Evolutionary conservation across 495 filamentous ascomycete genomes (phyloP).

Genomic region (Aspergillus bridgeri): DNA sequence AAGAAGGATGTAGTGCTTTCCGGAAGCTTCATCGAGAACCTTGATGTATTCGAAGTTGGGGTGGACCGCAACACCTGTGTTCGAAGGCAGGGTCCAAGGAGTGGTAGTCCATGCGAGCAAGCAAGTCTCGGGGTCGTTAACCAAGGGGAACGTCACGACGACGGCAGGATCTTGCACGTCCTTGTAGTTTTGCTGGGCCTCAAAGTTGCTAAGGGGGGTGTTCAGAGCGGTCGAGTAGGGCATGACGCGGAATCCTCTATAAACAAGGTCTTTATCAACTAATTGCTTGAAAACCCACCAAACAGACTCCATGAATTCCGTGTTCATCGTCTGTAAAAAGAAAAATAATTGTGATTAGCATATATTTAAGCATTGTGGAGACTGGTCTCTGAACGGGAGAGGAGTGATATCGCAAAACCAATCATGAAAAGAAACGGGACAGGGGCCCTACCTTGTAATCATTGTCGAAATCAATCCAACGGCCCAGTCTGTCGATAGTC

Average conservation of each 20-base stretch:
- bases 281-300: conserved; percentile 98
- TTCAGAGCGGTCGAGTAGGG: conserved; percentile 90
- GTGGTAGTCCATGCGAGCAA: conserved; percentile 94
- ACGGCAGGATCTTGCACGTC: conserved; percentile 91
- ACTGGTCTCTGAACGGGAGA: background rate
- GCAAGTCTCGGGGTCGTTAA: conserved; percentile 68
- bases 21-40: conserved; percentile 75
- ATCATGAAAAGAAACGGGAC: background rate
- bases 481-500: conserved; percentile 84
- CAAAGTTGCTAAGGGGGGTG: conserved; percentile 90
- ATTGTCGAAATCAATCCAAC: conserved; percentile 99
- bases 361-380: background rate
- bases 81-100: conserved; percentile 90
- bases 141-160: conserved; percentile 81
- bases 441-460: conserved; percentile 74
- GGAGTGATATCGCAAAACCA: background rate
- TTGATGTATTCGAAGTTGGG: conserved; percentile 94
- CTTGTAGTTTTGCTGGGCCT: conserved; percentile 92
- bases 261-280: conserved; percentile 83
- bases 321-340: conserved; percentile 75
- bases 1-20: conserved; percentile 83
- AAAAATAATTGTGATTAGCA: background rate
- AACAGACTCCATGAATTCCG: conserved; percentile 90
- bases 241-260: conserved; percentile 88
- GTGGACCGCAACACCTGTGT: conserved; percentile 75